Conservation (phyloP, 257 asterid genomes). For the Linaria vulgaris region DNA sequence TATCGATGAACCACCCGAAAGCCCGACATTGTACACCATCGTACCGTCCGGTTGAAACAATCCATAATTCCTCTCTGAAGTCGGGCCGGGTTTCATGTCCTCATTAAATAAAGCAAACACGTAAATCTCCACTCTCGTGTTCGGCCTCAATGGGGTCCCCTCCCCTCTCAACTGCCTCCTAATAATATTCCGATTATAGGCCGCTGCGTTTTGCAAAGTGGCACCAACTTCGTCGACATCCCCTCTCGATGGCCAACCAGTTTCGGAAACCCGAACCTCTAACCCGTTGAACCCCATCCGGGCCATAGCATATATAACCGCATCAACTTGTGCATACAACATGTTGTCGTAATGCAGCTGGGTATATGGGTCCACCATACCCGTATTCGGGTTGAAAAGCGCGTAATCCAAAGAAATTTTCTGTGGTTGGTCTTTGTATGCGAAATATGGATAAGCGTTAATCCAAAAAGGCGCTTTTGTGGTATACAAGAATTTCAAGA, state of each 20-base stretch:
- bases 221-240: constrained; percentile 67
- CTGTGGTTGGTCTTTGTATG: constrained; percentile 63
- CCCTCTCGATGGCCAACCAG: constrained; percentile 92
- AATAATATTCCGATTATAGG: constrained; percentile 63
- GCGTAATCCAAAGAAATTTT: constrained; percentile 64
- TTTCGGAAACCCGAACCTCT: constrained; percentile 73
- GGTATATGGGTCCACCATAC: constrained; percentile 66
- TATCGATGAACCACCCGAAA: constrained; percentile 35
- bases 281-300: constrained; percentile 58
- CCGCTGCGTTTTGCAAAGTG: constrained; percentile 53
- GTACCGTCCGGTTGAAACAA: constrained; percentile 69
- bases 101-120: constrained; percentile 82
- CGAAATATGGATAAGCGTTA: constrained; percentile 90
- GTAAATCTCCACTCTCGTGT: constrained; percentile 54
- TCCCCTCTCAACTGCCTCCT: constrained; percentile 54
- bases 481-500: constrained; percentile 48
- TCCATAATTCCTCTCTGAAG: constrained; percentile 75
- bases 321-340: constrained; percentile 89
- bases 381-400: constrained; percentile 60
- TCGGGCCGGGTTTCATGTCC: constrained; percentile 79
- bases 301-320: constrained; percentile 62
- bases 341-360: constrained; percentile 73
- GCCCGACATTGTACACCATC: constrained; percentile 58
- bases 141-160: constrained; percentile 79
- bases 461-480: constrained; percentile 85